Evolutionary conservation across 331 rosid species (phyloP), one percentile per base, ranked within the genome.

Genomic region (Stylosanthes scabra): DNA sequence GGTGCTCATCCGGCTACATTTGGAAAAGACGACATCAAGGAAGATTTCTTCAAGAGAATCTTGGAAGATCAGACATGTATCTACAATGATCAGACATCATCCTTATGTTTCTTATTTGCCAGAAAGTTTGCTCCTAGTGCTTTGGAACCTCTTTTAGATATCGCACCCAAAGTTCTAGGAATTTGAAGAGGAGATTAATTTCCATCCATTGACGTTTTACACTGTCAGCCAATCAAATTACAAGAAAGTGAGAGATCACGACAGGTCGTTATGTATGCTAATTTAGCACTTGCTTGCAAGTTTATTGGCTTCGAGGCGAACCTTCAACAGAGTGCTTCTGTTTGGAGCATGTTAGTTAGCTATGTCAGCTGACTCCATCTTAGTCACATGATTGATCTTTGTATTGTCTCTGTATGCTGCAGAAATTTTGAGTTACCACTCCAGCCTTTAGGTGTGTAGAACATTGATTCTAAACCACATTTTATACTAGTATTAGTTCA

Each of bases 1-100:
- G 99, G 98, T 49, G 99, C 99, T 79, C 99, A 95, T 78, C 99
- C 99, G 0, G 99, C 99, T 70, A 95, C 98, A 3, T 95, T 90
- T 9, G 99, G 99, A 47, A 88, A 88, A 84, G 74, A 63, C 49
- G 99, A 95, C 75, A 87, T 92, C 61, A 90, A 83, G 25, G 91
- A 88, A 65, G 96, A 84, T 59, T 92, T 92, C 82, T 80, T 95
- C 78, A 86, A 86, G 87, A 91, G 75, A 81, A 82, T 88, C 64
- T 68, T 75, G 82, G 80, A 79, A 50, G 74, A 89, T 3, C 82
- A 77, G 78, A 68, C 74, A 42, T 95, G 99, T 67, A 86, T 88
- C 66, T 92, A 95, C 86, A 92, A 95, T 79, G 82, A 87, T 73
- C 98, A 95, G 84, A 93, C 97, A 34, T 66, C 93, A 47, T 76